A percentile compares a stretch with the other conserved stretches of the same genome.
phyloP scores from a whole-genome alignment of 345 rosid species.

The Citrus sp. region DNA sequence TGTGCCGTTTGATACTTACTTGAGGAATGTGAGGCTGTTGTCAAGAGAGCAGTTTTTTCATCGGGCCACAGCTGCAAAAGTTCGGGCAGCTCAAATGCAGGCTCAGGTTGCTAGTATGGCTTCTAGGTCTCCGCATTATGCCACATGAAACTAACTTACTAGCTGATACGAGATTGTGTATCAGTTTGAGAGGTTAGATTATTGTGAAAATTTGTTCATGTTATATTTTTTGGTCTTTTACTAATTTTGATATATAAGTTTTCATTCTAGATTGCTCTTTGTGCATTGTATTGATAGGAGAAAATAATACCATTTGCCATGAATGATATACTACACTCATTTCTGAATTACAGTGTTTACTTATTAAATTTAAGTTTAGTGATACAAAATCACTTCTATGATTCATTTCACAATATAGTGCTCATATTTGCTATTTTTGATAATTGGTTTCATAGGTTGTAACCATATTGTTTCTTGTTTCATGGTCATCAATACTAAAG shows the following conservation, averaged over 20 bases:
- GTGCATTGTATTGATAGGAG: constrained; percentile 7
- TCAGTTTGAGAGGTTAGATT: constrained; percentile 21
- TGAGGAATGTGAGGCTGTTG: constrained; percentile 83
- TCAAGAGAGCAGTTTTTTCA: constrained; percentile 93
- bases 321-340: background rate
- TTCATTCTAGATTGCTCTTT: background rate
- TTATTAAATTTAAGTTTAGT: background rate
- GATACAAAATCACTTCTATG: background rate
- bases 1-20: constrained; percentile 72
- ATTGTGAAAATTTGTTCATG: constrained; percentile 10
- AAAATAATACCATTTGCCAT: background rate
- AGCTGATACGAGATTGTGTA: background rate
- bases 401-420: background rate
- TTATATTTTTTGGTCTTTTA: background rate
- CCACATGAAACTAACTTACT: constrained; percentile 5
- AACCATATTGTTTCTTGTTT: background rate
- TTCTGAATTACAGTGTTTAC: background rate
- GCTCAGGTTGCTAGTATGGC: constrained; percentile 88
- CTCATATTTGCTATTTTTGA: background rate
- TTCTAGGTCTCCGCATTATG: constrained; percentile 48
- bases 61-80: constrained; percentile 72
- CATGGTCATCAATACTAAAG: background rate
- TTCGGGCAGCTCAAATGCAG: constrained; percentile 79
- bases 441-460: background rate
- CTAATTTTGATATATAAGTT: background rate